phyloP scores from a whole-genome alignment of 805 yeast genomes.

The Teunomyces aglyptinius region DNA sequence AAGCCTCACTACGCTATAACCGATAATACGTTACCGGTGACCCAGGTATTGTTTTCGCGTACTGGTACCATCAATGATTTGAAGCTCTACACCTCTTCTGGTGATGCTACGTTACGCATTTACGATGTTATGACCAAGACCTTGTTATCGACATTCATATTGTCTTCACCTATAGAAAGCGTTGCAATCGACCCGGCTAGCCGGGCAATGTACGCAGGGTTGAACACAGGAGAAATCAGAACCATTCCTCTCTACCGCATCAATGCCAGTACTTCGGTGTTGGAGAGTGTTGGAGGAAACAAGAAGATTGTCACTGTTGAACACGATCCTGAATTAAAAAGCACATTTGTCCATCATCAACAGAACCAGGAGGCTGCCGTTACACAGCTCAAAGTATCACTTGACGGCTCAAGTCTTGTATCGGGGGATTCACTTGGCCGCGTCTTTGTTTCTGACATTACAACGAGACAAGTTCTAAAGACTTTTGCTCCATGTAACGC shows the following conservation, averaged over 20 bases:
- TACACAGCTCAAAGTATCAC: constrained; percentile 55
- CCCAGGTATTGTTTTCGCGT: constrained; percentile 45
- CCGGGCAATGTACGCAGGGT: constrained; percentile 70
- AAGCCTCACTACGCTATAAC: constrained; percentile 61
- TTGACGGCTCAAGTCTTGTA: constrained; percentile 71
- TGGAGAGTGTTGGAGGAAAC: constrained; percentile 62
- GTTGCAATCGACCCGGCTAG: constrained; percentile 76
- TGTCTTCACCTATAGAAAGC: constrained; percentile 55
- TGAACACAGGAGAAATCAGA: constrained; percentile 59
- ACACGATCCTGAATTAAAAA: constrained; percentile 47
- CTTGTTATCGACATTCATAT: constrained; percentile 69
- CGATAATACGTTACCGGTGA: constrained; percentile 59
- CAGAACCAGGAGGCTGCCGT: constrained; percentile 28
- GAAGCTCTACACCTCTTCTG: constrained; percentile 65
- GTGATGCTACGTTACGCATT: constrained; percentile 72
- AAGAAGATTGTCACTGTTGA: constrained; percentile 51
- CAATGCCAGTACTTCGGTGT: constrained; percentile 34
- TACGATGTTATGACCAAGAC: constrained; percentile 51
- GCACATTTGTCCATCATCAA: constrained; percentile 54
- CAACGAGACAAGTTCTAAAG: constrained; percentile 64
- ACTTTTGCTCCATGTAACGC: constrained; percentile 46
- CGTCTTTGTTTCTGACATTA: constrained; percentile 64
- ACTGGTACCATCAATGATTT: constrained; percentile 58
- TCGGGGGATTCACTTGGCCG: constrained; percentile 77
- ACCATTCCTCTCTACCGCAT: constrained; percentile 49